Base-by-base conservation (phyloP, 495 filamentous ascomycete genomes). In the Opeltia flavorubescens region DNA sequence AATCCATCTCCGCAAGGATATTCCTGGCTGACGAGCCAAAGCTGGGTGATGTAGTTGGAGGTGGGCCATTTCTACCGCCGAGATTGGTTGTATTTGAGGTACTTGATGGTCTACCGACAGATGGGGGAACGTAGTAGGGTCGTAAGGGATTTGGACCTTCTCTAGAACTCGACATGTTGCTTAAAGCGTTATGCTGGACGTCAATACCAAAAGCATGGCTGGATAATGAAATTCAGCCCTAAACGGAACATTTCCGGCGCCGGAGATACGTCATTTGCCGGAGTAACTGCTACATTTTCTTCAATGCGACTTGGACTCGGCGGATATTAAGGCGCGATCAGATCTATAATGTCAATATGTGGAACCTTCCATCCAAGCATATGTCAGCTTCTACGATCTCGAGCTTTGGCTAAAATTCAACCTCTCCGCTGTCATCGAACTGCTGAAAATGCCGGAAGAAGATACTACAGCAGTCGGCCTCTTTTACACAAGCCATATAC, bases 91-190 rank as follows among this genome's bases (percentile, higher is more conserved):
- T 55, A 54, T 63, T 58, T 23, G 60, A 28, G 51, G 60, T 38
- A 9, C 49, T 30, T 26, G 51, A 49, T 25, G 59, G 50, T 9
- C 58, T 70, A 23, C 82, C 78, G 46, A 88, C 78, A 2, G 85
- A 76, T 4, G 88, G 86, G 18, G 89, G 88, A 53, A 86, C 78
- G 65, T 98, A 95, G 65, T 98, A 98, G 1, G 91, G 91, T 50
- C 91, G 75, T 38, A 96, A 71, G 48, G 91, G 91, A 64, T 98
- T 96, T 47, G 84, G 82, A 52, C 76, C 78, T 54, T 76, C 73
- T 56, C 65, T 64, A 53, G 67, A 65, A 28, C 68, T 49, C 47
- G 63, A 59, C 66, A 65, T 72, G 34, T 17, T n/a, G 17, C 4
- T 41, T 17, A 12, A 8, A 3, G 26, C 17, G 15, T 21, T 9